These are phyloP conservation scores for Coemansia reversa DNA, from an alignment of 192 early-diverging fungal species.

Conservation along the genomic window DNA sequence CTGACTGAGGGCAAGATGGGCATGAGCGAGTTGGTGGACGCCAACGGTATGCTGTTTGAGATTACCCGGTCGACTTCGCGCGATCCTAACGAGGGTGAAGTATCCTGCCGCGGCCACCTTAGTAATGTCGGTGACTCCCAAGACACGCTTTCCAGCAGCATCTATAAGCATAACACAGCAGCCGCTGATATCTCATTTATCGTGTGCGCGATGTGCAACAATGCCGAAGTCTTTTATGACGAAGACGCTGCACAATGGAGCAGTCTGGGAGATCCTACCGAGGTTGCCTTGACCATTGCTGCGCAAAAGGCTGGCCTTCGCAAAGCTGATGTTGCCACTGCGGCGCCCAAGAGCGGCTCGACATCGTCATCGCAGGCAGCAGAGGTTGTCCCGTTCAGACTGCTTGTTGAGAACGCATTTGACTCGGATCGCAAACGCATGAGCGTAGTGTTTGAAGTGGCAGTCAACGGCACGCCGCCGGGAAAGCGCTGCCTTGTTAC, in stretches of 20 bases:
- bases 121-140: constrained; percentile 46
- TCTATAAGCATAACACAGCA: constrained; percentile 57
- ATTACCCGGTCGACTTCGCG: constrained; percentile 67
- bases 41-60: constrained; percentile 40
- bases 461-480: neutral
- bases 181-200: constrained; percentile 75
- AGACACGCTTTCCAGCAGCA: constrained; percentile 25
- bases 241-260: constrained; percentile 63
- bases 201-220: constrained; percentile 83
- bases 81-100: constrained; percentile 57
- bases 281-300: constrained; percentile 86
- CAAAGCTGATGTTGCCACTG: constrained; percentile 38
- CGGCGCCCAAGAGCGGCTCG: neutral
- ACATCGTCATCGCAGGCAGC: neutral
- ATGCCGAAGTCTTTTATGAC: constrained; percentile 68
- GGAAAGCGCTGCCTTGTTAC: constrained; percentile 56
- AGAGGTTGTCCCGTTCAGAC: constrained; percentile 31
- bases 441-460: constrained; percentile 72
- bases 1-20: constrained; percentile 99
- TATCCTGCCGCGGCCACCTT: constrained; percentile 66
- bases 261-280: constrained; percentile 90
- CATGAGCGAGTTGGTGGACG: constrained; percentile 64
- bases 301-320: constrained; percentile 80
- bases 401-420: constrained; percentile 81
- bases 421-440: constrained; percentile 95